phyloP scores from a whole-genome alignment of 2,329 filamentous ascomycete species.

The Xylariaceae sp. region DNA sequence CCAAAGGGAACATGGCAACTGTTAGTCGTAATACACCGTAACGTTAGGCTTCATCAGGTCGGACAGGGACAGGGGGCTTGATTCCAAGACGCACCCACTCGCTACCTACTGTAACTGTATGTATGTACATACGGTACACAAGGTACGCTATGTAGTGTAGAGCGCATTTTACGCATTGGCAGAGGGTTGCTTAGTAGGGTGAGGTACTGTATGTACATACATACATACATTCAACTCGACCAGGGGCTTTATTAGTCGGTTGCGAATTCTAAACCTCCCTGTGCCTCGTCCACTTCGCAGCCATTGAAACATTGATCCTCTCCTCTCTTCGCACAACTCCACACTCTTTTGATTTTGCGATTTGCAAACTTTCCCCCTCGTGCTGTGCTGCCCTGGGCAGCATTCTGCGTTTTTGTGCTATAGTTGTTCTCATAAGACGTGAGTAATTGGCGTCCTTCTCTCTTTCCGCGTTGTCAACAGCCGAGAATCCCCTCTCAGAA shows the following conservation, averaged over 20 bases:
- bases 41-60: constrained; percentile 18
- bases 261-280: constrained; percentile 26
- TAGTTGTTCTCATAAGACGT: constrained; percentile 41
- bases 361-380: constrained; percentile 35
- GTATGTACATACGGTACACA: background rate
- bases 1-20: constrained; percentile 2
- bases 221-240: background rate
- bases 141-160: background rate
- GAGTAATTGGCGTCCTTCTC: constrained; percentile 20
- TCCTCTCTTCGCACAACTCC: constrained; percentile 45
- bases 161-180: too few species aligned
- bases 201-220: background rate
- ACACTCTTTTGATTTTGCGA: constrained; percentile 45
- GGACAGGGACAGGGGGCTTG: background rate
- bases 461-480: constrained; percentile 16
- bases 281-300: constrained; percentile 28
- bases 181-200: background rate
- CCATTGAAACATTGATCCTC: constrained; percentile 40
- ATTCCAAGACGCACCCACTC: background rate
- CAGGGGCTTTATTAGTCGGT: constrained; percentile 21
- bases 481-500: constrained; percentile 17
- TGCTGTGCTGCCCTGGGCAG: constrained; percentile 47
- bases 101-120: background rate
- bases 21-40: constrained; percentile 13
- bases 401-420: constrained; percentile 44